These are phyloP conservation scores for Akanthomyces muscarius DNA, from an alignment of 2,329 filamentous ascomycete species.

Conservation along the genomic window DNA sequence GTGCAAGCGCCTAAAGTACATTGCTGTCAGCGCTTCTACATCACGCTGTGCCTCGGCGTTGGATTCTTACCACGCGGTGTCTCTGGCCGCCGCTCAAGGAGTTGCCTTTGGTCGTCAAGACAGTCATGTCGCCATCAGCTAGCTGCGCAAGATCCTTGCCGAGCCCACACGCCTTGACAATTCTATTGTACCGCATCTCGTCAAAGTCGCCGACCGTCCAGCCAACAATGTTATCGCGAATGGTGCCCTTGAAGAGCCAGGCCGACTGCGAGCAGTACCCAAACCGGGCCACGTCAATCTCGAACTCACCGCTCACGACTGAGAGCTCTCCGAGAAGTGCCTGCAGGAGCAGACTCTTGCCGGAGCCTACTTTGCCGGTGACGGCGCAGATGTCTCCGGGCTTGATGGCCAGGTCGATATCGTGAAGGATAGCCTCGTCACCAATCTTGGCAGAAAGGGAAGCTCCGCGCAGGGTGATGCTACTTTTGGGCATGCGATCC, in stretches of 20 bases:
- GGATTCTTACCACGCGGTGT: constrained; percentile 21
- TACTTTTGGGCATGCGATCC: not conserved
- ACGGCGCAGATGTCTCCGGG: constrained; percentile 18
- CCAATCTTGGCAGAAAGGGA: constrained; percentile 4
- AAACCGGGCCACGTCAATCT: not conserved
- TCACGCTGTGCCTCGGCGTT: not conserved
- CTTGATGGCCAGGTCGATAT: constrained; percentile 13
- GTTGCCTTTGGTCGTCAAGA: constrained; percentile 17
- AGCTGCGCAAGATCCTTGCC: constrained; percentile 20
- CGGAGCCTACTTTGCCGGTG: constrained; percentile 22
- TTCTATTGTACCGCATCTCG: constrained; percentile 18
- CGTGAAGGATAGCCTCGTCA: constrained; percentile 10
- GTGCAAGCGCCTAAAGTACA: constrained; percentile 78
- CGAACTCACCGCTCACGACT: constrained; percentile 1
- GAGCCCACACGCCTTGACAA: constrained; percentile 18
- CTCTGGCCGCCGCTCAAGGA: constrained; percentile 22
- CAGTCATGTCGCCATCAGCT: constrained; percentile 16
- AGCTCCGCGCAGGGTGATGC: not conserved
- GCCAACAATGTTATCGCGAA: constrained; percentile 20
- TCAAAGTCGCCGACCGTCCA: constrained; percentile 14
- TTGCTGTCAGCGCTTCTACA: constrained; percentile 69
- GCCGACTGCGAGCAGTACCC: constrained; percentile 22
- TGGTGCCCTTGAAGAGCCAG: constrained; percentile 20
- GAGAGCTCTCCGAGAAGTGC: constrained; percentile 21
- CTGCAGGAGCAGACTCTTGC: constrained; percentile 20